Conservation (phyloP, 345 rosid species). For the Geranium rotundifolium region DNA sequence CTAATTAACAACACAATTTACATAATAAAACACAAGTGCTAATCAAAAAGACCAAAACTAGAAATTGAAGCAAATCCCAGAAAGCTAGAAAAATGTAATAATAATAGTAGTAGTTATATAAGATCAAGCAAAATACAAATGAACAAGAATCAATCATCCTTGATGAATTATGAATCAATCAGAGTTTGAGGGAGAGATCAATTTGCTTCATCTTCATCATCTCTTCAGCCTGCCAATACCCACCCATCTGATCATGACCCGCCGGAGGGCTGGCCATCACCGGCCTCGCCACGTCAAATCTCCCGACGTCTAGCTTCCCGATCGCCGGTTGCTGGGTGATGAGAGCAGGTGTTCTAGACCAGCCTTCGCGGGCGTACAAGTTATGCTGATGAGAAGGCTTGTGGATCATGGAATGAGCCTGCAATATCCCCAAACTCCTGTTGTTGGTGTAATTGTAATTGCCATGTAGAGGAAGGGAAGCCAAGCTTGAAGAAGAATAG, state of each 20-base stretch:
- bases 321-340: too few species aligned
- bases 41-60: not conserved
- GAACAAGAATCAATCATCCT: not conserved
- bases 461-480: conserved; percentile 45
- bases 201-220: too few species aligned
- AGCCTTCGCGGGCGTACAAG: not conserved
- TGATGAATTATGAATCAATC: not conserved
- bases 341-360: not conserved
- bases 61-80: not conserved
- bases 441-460: not conserved
- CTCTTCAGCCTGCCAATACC: not conserved
- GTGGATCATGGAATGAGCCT: not conserved
- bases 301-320: not conserved
- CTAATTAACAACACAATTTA: not conserved
- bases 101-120: too few species aligned
- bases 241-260: not conserved
- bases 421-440: not conserved
- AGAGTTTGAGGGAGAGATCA: not conserved
- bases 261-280: not conserved
- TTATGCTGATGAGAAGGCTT: not conserved
- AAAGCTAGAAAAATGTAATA: not conserved
- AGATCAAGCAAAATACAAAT: not conserved
- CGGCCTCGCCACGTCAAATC: not conserved
- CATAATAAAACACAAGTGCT: not conserved
- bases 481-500: conserved; percentile 22